Conservation (phyloP, 192 early-diverging fungal species). For the Coemansia pectinata region DNA sequence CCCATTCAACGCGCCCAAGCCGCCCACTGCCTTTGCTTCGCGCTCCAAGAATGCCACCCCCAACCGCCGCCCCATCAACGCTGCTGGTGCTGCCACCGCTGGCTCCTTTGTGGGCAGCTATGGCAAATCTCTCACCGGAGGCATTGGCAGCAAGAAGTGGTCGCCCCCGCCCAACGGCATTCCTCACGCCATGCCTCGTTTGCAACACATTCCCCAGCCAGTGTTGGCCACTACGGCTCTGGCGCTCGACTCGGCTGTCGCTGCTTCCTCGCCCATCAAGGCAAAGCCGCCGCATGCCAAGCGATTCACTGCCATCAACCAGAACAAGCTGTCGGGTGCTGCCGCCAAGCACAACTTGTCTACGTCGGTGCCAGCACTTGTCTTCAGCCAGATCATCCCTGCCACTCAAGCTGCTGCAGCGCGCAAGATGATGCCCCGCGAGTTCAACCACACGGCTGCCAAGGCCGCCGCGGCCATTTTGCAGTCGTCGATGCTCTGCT, state of each 20-base stretch:
- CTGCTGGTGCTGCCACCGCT: neutral
- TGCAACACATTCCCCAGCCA: conserved; percentile 16
- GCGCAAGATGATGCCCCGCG: conserved; percentile 58
- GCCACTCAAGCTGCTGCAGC: conserved; percentile 55
- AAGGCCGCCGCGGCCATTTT: conserved; percentile 51
- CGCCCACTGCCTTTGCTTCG: conserved; percentile 7
- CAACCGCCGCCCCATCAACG: conserved; percentile 1
- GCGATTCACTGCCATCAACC: conserved; percentile 20
- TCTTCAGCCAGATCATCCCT: conserved; percentile 58
- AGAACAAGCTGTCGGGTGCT: neutral
- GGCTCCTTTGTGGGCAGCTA: conserved; percentile 13
- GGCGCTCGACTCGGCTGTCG: conserved; percentile 19
- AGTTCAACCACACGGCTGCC: conserved; percentile 46
- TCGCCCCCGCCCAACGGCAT: conserved; percentile 8
- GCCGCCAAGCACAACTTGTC: conserved; percentile 37
- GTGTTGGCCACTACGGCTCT: conserved; percentile 24
- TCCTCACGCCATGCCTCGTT: conserved; percentile 9
- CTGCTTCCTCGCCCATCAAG: conserved; percentile 8
- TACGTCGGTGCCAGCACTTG: conserved; percentile 51
- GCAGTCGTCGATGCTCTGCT: conserved; percentile 52
- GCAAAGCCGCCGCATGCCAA: conserved; percentile 28
- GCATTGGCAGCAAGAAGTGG: conserved; percentile 41
- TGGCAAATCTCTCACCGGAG: conserved; percentile 14
- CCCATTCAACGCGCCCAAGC: conserved; percentile 36
- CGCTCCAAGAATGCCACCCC: conserved; percentile 30